A percentile compares a stretch with the other conserved stretches of the same genome.
Conservation (phyloP, 495 filamentous ascomycete species). For the Penicillium macrosclerotiorum region DNA sequence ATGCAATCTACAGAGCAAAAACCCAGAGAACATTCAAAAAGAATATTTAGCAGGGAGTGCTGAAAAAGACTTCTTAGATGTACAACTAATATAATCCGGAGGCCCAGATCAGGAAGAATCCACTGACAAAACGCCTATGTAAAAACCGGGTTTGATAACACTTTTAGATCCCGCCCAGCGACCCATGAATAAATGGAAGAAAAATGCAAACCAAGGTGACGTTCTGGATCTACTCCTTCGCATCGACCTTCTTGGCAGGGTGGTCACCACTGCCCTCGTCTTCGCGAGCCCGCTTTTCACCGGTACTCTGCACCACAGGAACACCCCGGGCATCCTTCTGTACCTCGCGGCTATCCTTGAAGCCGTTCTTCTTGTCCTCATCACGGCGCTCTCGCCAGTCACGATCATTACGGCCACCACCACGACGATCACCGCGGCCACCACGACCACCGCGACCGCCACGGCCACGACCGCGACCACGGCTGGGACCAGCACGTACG, state of each 20-base stretch:
- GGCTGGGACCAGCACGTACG: constrained; percentile 51
- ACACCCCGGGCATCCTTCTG: constrained; percentile 51
- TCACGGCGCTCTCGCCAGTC: constrained; percentile 70
- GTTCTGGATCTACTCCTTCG: constrained; percentile 36
- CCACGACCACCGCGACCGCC: constrained; percentile 34
- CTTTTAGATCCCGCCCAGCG: constrained; percentile 23
- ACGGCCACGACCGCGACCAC: constrained; percentile 24
- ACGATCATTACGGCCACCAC: constrained; percentile 27
- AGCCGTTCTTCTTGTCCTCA: constrained; percentile 63
- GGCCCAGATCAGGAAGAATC: constrained; percentile 13
- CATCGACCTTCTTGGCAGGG: constrained; percentile 49
- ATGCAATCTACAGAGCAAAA: too few relatives aligned
- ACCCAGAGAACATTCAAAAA: too few relatives aligned
- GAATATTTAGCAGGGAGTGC: not conserved
- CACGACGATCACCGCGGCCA: constrained; percentile 30
- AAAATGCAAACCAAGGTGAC: constrained; percentile 15
- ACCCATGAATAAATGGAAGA: constrained; percentile 18
- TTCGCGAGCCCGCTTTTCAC: constrained; percentile 51
- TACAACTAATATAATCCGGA: not conserved
- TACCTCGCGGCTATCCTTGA: constrained; percentile 37
- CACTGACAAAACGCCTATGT: constrained; percentile 23
- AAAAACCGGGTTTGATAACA: constrained; percentile 19
- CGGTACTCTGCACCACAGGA: constrained; percentile 47
- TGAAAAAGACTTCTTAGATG: too few relatives aligned
- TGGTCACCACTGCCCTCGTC: constrained; percentile 40